Base-by-base conservation (phyloP, 306 rosid genomes). In the Ormosia emarginata region DNA sequence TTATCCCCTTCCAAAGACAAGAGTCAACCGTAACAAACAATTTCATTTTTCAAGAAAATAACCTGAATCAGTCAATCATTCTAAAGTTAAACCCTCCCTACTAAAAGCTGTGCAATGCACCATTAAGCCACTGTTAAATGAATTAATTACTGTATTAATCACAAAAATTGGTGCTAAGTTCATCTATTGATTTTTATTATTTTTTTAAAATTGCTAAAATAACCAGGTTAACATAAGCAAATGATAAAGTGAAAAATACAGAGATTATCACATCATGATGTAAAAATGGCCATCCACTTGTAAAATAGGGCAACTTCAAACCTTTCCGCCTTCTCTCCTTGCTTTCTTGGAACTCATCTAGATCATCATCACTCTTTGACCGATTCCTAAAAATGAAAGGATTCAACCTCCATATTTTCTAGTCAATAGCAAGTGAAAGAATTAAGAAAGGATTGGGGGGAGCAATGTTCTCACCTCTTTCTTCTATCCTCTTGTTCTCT, bases 251-350 rank as follows among this genome's bases (percentile, higher is more conserved):
- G 4, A 62, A 81, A 81, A 73, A 84, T 32, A 32, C 50, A 15
- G 71, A 46, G 36, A 62, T 12, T 10, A 64, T 63, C 41, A 17
- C n/a, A 10, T 63, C 57, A 8, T 40, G 3, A 71, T 29, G 66
- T 33, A 79, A 83, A 59, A 77, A 49, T 40, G 17, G 66, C 47
- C 49, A 78, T 53, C 57, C 33, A 53, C 29, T 53, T 8, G 53
- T 39, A 66, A 74, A 34, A 44, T 53, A 50, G 12, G 33, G 66
- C 37, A 80, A 62, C 32, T 46, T 37, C 84, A 29, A 59, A 93
- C 99, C 96, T 95, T 89, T 86, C 53, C 79, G 81, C 68, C 82
- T 91, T 77, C 77, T 85, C 79, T 85, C 90, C 68, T 88, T 85
- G 86, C 89, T 83, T 41, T 71, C 88, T 68, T 87, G 74, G 2